These are phyloP conservation scores for Trichoderma koningiopsis DNA, from an alignment of 2,329 filamentous ascomycete species.

Conservation along the genomic window DNA sequence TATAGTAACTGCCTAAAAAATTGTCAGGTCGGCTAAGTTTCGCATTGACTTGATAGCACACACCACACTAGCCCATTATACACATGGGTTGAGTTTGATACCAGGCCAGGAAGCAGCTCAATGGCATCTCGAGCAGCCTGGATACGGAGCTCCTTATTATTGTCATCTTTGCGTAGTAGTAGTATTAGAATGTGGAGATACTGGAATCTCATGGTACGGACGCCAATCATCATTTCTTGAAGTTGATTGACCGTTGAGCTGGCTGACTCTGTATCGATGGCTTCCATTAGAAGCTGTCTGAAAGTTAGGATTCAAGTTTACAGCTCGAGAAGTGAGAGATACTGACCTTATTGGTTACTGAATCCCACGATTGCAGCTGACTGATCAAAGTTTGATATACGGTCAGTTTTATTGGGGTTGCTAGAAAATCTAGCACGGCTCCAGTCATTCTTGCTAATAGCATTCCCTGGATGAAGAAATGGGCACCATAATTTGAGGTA, in stretches of 20 bases:
- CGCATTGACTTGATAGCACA: neutral
- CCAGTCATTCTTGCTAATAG: neutral
- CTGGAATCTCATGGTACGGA: conserved; percentile 5
- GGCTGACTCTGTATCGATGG: neutral
- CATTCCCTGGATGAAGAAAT: conserved; percentile 7
- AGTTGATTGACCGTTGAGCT: neutral
- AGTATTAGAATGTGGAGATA: conserved; percentile 18
- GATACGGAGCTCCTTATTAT: neutral
- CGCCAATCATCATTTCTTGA: conserved; percentile 13
- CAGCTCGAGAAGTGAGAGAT: neutral
- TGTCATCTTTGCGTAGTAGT: neutral
- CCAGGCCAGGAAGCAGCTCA: conserved; percentile 3
- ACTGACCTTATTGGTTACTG: neutral
- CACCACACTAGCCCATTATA: conserved; percentile 24
- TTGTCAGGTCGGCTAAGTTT: neutral
- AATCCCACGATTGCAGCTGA: neutral
- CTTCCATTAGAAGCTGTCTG: neutral
- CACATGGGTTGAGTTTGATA: conserved; percentile 18
- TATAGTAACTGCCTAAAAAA: conserved; percentile 13
- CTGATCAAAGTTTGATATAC: neutral
- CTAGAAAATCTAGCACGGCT: neutral
- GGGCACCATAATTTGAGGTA: neutral
- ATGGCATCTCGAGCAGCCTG: conserved; percentile 16
- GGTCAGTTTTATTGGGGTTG: neutral
- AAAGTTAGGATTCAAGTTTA: neutral